Evolutionary conservation across 78 protist genomes (phyloP).

Genomic region (Dictyostelium firmibasis): DNA sequence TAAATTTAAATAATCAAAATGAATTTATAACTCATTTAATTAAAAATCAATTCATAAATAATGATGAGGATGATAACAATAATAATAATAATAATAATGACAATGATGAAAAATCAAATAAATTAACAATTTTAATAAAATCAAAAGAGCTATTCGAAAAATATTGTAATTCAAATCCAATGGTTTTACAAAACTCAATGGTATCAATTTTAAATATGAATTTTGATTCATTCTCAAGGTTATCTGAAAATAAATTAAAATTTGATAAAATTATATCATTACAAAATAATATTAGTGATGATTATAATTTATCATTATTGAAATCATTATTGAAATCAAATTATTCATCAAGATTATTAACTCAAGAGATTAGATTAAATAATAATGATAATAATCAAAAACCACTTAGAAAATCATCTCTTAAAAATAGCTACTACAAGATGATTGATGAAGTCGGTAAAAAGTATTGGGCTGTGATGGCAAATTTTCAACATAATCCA

Average conservation of each 20-base stretch:
- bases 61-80: background rate
- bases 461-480: conserved; percentile 35
- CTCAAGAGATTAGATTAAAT: conserved; percentile 19
- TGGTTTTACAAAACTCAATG: background rate
- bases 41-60: background rate
- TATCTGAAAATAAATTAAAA: background rate
- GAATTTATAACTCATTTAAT: background rate
- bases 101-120: background rate
- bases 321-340: background rate
- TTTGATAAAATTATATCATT: conserved; percentile 5
- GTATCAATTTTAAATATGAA: background rate
- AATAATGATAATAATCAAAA: background rate
- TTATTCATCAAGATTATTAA: background rate
- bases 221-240: background rate
- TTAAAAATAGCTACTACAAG: background rate
- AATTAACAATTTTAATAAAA: background rate
- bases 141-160: background rate
- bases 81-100: background rate
- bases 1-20: background rate
- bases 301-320: background rate
- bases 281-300: background rate
- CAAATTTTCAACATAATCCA: conserved; percentile 52
- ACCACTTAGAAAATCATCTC: conserved; percentile 3
- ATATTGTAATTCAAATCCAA: background rate
- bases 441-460: background rate